phyloP scores from a whole-genome alignment of 176 grass and related monocot species.

The Metroxylon sagu region DNA sequence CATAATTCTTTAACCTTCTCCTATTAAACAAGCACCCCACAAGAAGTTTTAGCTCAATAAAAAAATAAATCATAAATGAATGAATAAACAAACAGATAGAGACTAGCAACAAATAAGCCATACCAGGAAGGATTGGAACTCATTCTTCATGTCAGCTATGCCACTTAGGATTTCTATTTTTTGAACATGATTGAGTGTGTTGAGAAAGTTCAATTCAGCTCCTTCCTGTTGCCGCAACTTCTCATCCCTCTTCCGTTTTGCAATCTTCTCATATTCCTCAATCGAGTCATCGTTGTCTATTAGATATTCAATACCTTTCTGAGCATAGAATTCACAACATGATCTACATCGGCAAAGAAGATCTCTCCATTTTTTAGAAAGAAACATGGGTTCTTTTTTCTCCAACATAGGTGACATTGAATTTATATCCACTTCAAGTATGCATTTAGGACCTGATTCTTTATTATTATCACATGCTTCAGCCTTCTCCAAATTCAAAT shows the following conservation, averaged over 20 bases:
- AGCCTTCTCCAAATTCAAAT: constrained; percentile 18
- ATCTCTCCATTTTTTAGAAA: constrained; percentile 78
- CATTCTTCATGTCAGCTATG: constrained; percentile 87
- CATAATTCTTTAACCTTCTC: neutral
- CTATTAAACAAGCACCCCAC: neutral
- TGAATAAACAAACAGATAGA: constrained; percentile 11
- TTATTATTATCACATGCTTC: constrained; percentile 23
- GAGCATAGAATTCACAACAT: constrained; percentile 50
- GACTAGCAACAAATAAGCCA: constrained; percentile 1
- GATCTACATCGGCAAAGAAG: constrained; percentile 63
- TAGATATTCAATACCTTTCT: constrained; percentile 50
- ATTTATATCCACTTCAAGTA: constrained; percentile 59
- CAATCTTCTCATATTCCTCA: constrained; percentile 86
- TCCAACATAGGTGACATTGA: constrained; percentile 21
- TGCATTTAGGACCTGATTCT: constrained; percentile 37
- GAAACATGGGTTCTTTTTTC: constrained; percentile 61
- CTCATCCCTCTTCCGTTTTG: constrained; percentile 70
- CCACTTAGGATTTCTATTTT: constrained; percentile 91
- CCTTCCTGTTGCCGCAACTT: constrained; percentile 93
- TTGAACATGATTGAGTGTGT: constrained; percentile 78
- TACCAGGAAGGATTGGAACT: constrained; percentile 89
- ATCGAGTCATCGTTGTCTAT: constrained; percentile 75
- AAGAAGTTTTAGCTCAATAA: neutral
- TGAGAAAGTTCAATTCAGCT: constrained; percentile 73
- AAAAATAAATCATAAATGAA: neutral